phyloP scores from a whole-genome alignment of 2,329 filamentous ascomycete genomes.

The Hysterium pulicare region DNA sequence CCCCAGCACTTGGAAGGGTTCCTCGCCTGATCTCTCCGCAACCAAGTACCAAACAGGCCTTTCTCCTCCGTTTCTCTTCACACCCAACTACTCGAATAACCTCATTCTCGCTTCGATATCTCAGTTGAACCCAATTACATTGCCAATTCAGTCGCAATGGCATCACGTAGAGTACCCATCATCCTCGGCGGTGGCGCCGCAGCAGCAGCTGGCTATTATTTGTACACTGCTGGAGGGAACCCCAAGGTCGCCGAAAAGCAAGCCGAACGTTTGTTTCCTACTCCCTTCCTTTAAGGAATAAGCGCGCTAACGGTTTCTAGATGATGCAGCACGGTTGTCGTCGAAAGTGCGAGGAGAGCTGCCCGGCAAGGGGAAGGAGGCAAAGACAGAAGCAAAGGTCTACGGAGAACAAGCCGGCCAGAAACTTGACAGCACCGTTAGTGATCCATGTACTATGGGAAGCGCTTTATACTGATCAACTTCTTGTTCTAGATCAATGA shows the following conservation, averaged over 20 bases:
- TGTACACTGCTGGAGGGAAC: slow-evolving; percentile 81
- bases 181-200: slow-evolving; percentile 43
- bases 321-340: slow-evolving; percentile 69
- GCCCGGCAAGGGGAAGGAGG: slow-evolving; percentile 59
- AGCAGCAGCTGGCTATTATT: slow-evolving; percentile 75
- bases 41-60: slow-evolving; percentile 1
- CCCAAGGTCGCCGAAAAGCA: slow-evolving; percentile 81
- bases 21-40: slow-evolving; percentile 3
- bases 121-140: slow-evolving; percentile 5
- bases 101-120: slow-evolving; percentile 5
- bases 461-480: not conserved
- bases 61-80: not conserved
- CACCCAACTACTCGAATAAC: not conserved
- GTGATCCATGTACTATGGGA: slow-evolving; percentile 3
- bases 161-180: slow-evolving; percentile 25
- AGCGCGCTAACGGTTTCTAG: slow-evolving; percentile 46
- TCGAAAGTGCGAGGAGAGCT: slow-evolving; percentile 64
- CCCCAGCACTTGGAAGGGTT: not conserved
- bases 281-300: not conserved
- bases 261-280: slow-evolving; percentile 67
- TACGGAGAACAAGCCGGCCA: slow-evolving; percentile 41
- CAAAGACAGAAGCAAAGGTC: slow-evolving; percentile 61
- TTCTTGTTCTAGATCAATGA: slow-evolving; percentile 30
- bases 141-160: slow-evolving; percentile 9
- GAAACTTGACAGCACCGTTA: slow-evolving; percentile 60